These are phyloP conservation scores for Avicennia marina DNA, from an alignment of 257 asterid species.

Conservation along the genomic window DNA sequence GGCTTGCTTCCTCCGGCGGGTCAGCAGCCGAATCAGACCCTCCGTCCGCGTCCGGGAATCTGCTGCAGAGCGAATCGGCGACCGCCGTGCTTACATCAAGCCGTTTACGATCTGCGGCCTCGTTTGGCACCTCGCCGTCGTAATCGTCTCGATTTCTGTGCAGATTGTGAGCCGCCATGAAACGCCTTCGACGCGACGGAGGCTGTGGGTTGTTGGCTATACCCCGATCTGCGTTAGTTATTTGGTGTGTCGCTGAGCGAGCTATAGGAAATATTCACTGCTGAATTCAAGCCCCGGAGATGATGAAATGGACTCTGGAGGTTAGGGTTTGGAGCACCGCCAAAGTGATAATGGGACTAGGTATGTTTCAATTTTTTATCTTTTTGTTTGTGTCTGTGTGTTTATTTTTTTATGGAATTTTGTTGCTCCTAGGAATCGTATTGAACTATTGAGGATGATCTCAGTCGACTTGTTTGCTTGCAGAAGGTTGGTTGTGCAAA, in stretches of 20 bases:
- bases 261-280: constrained; percentile 36
- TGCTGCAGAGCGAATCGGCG: constrained; percentile 55
- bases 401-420: no score
- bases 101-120: constrained; percentile 57
- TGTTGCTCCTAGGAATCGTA: no score
- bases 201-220: constrained; percentile 63
- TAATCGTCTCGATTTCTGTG: constrained; percentile 41
- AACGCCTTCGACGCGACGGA: constrained; percentile 45
- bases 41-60: constrained; percentile 62
- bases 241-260: constrained; percentile 47
- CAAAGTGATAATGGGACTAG: constrained; percentile 61
- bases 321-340: constrained; percentile 40
- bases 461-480: no score
- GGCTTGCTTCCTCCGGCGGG: constrained; percentile 54
- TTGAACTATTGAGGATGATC: no score
- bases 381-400: no score
- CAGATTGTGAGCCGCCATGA: constrained; percentile 45
- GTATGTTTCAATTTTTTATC: constrained; percentile 29
- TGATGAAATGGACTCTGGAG: constrained; percentile 47
- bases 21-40: constrained; percentile 57
- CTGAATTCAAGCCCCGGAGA: constrained; percentile 66
- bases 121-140: constrained; percentile 55
- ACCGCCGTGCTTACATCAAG: constrained; percentile 65
- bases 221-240: constrained; percentile 53
- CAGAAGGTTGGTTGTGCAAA: no score